These are phyloP conservation scores for Gymnopilus junonius DNA, from an alignment of 768 basidiomycete species.

Conservation along the genomic window DNA sequence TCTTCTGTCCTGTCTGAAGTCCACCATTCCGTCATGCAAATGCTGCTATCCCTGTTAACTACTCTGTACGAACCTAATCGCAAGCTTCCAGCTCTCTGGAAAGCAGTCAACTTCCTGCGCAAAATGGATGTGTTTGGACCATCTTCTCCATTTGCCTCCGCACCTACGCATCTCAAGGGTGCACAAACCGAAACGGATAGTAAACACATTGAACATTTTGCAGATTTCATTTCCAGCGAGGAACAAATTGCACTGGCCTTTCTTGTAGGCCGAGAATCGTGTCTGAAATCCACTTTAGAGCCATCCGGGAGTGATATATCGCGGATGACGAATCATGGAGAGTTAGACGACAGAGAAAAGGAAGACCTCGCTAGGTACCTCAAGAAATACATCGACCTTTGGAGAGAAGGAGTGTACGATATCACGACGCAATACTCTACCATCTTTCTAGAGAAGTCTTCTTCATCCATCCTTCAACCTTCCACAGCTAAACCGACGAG, in stretches of 20 bases:
- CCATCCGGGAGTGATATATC: slow-evolving; percentile 52
- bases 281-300: slow-evolving; percentile 62
- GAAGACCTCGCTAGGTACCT: slow-evolving; percentile 80
- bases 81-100: slow-evolving; percentile 90
- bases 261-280: slow-evolving; percentile 66
- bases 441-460: slow-evolving; percentile 79
- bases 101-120: slow-evolving; percentile 85
- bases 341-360: slow-evolving; percentile 60
- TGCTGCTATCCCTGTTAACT: slow-evolving; percentile 78
- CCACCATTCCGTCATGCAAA: slow-evolving; percentile 66
- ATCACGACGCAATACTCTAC: slow-evolving; percentile 88
- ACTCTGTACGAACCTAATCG: slow-evolving; percentile 80
- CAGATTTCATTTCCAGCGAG: slow-evolving; percentile 45
- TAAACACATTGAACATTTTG: slow-evolving; percentile 28
- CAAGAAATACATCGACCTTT: slow-evolving; percentile 86
- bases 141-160: slow-evolving; percentile 31
- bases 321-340: slow-evolving; percentile 37
- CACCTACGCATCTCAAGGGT: slow-evolving; percentile 19
- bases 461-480: slow-evolving; percentile 13
- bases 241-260: slow-evolving; percentile 90
- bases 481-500: slow-evolving; percentile 15
- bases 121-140: slow-evolving; percentile 71
- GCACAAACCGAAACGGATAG: slow-evolving; percentile 19
- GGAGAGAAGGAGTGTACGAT: slow-evolving; percentile 93
- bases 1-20: slow-evolving; percentile 70